Conservation (phyloP, 305 asterid genomes). For the Nicotiana rustica region DNA sequence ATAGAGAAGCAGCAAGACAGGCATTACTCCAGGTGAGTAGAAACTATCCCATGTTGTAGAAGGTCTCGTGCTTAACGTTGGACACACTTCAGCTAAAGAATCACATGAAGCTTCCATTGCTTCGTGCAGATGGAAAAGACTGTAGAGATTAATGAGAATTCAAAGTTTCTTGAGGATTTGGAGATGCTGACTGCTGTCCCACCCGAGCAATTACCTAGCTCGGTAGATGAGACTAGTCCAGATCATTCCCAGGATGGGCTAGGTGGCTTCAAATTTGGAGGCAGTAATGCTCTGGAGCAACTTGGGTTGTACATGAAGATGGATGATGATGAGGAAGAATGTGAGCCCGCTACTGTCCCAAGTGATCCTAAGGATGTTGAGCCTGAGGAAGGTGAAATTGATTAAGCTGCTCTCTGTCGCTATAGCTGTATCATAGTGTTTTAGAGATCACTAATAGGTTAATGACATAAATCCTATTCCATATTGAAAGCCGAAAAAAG, state of each 20-base stretch:
- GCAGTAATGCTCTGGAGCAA: conserved; percentile 84
- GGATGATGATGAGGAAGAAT: conserved; percentile 91
- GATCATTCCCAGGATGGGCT: conserved; percentile 71
- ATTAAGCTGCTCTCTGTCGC: conserved; percentile 42
- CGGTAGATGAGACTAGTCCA: conserved; percentile 72
- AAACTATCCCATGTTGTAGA: background rate
- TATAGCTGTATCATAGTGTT: conserved; percentile 3
- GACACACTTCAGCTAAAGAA: too few relatives aligned
- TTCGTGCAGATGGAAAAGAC: conserved; percentile 82
- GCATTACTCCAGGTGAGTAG: conserved; percentile 74
- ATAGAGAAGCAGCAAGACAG: conserved; percentile 94
- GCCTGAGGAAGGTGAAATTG: conserved; percentile 78
- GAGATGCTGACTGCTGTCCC: conserved; percentile 72
- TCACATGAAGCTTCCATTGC: conserved; percentile 1
- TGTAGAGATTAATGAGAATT: conserved; percentile 82
- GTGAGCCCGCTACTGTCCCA: conserved; percentile 44
- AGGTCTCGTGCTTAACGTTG: background rate
- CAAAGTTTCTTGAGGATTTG: conserved; percentile 75
- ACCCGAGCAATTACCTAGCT: conserved; percentile 64
- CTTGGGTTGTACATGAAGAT: conserved; percentile 90
- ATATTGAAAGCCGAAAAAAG: background rate
- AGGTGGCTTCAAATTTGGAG: conserved; percentile 76
- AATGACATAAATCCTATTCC: conserved; percentile 23
- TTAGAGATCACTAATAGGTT: background rate
- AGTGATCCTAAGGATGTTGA: conserved; percentile 53